Conservation (phyloP, 2,329 filamentous ascomycete genomes). For the Xylaria sp. region DNA sequence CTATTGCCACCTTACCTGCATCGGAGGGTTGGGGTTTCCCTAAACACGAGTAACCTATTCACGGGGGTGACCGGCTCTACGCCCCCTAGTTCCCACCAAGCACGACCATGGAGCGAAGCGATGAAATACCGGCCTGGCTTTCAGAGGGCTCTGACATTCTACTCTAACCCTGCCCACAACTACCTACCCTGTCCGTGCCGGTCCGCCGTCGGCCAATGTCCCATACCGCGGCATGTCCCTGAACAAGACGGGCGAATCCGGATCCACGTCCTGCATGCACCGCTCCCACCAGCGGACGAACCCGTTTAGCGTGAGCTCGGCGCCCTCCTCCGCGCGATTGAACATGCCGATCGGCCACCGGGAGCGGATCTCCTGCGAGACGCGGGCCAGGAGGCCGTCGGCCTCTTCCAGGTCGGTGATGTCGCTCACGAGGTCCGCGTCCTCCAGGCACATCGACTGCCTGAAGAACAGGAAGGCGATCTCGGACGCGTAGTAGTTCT, state of each 20-base stretch:
- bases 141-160: too few species aligned
- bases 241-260: background rate
- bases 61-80: too few species aligned
- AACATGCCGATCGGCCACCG: constrained; percentile 31
- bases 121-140: too few species aligned
- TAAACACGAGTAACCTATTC: too few species aligned
- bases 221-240: background rate
- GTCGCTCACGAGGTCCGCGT: constrained; percentile 20
- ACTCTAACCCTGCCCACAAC: too few species aligned
- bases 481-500: constrained; percentile 29
- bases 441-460: constrained; percentile 21
- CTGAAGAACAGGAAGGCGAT: constrained; percentile 25
- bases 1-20: too few species aligned
- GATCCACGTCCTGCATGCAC: constrained; percentile 4
- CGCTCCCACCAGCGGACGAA: constrained; percentile 25
- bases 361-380: constrained; percentile 27
- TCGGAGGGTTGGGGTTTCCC: too few species aligned
- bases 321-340: constrained; percentile 18
- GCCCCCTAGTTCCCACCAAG: too few species aligned
- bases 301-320: constrained; percentile 18
- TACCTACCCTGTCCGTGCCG: too few species aligned
- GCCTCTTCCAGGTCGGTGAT: constrained; percentile 18
- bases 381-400: constrained; percentile 13
- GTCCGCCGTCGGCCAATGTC: too few species aligned
- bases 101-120: too few species aligned